These are phyloP conservation scores for Eragrostis curvula DNA, from an alignment of 176 grass and related monocot species.

Conservation along the genomic window DNA sequence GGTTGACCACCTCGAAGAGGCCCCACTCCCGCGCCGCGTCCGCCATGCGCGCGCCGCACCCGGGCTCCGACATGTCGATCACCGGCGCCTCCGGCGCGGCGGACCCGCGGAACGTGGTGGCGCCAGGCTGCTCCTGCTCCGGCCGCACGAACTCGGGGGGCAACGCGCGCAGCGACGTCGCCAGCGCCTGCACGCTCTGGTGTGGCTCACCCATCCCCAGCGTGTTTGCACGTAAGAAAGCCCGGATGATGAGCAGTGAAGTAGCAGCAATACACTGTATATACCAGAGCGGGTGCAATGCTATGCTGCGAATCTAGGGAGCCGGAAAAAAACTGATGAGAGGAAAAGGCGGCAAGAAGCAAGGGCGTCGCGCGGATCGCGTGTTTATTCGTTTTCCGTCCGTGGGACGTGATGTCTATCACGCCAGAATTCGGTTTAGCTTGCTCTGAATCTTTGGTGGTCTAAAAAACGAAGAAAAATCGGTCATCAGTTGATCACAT, in stretches of 20 bases:
- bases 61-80: constrained; percentile 59
- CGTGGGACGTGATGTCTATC: neutral
- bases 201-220: neutral
- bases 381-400: neutral
- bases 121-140: constrained; percentile 59
- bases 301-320: neutral
- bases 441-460: neutral
- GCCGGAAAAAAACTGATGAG: neutral
- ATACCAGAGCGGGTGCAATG: neutral
- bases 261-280: neutral
- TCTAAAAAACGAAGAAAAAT: neutral
- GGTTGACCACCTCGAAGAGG: constrained; percentile 78
- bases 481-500: neutral
- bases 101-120: constrained; percentile 53
- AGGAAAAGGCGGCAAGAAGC: neutral
- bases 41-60: constrained; percentile 21
- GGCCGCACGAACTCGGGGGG: constrained; percentile 64
- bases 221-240: too few relatives aligned
- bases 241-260: neutral
- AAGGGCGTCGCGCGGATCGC: neutral
- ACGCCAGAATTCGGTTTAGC: neutral
- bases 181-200: constrained; percentile 53
- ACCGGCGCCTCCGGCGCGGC: constrained; percentile 54
- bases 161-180: constrained; percentile 29
- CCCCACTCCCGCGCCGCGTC: constrained; percentile 62